Base-by-base conservation (phyloP, 2,329 filamentous ascomycete species). In the Cercospora citrullina region DNA sequence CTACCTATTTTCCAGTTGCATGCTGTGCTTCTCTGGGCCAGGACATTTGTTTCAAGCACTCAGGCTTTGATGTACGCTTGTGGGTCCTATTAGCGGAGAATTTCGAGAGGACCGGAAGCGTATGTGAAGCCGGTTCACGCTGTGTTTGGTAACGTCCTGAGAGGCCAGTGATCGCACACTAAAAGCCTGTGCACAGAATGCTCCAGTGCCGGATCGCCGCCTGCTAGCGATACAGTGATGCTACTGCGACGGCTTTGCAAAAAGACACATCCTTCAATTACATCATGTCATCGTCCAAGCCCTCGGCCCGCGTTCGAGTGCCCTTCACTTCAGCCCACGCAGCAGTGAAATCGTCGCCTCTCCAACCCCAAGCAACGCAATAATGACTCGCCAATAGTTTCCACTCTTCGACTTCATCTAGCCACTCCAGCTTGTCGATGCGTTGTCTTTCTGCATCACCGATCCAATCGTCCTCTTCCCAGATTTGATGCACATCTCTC, bases 351-450 rank as follows among this genome's bases (percentile, higher is more conserved):
- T 60, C 57, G 14, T 74, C 69, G 1, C 68, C 87, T 73, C 87
- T 89, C 87, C 91, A 96, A 1, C 90, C 95, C 94, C 94, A 98
- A 4, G 89, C 89, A 53, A 99, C 86, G 71, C 94, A 89, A 76
- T 99, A 99, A 83, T 99, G 95, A 71, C 86, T 87, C 0, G 93
- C 92, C 73, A 99, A 80, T 73, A 99, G 80, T 75, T 90, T 85
- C 91, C 95, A 96, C 81, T 99, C 95, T 80, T 99, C 95, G 26
- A 97, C 86, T 80, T 99, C 95, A 80, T 99, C 95, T 70, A 99
- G 80, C 75, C 95, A 93, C 79, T 99, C 94, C 28, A 97, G 78
- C 10, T 82, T 80, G 71, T 94, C 90, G 1, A 98, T 88, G 59
- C 94, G 84, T 75, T 91, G 89, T 79, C 92, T 94, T 80, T 98